Base-by-base conservation (phyloP, 345 rosid species). In the Angophora floribunda region DNA sequence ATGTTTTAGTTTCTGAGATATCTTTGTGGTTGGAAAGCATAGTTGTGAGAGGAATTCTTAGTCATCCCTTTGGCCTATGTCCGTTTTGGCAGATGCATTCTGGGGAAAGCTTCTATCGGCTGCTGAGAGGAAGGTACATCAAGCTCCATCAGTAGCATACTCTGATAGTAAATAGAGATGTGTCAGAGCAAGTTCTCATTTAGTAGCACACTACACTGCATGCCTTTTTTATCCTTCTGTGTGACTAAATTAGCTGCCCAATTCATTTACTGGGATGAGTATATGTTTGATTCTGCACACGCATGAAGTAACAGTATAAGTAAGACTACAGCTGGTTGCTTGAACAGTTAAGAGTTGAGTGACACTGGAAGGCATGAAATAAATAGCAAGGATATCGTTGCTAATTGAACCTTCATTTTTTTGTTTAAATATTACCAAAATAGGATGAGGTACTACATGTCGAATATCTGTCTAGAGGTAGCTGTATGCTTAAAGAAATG, bases 81-180 rank as follows among this genome's bases (percentile, higher is more conserved):
- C 14, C 91, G 87, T 52, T 88, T 75, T 49, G 13, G 88, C 93
- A 96, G 99, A 92, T 93, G 91, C 91, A 86, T 97, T 97, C 80
- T 97, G 99, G 99, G 92, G 93, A 91, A 96, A 96, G 92, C 94
- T 97, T 47, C 95, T 91, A 92, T 51, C 86, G 61, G 93, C 92
- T 87, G 97, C 95, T 82, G 93, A 91, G 79, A 92, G 87, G 88
- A 96, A 96, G 99, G 99, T 96, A 93, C 86, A 70, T 75, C 49
- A 36, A 75, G 84, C 45, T 75, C 28, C 28, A 75, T 75, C 49
- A 10, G 28, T 75, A 75, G 84, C 84, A 19, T 75, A 41, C 49
- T 75, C 84, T 75, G 84, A 41, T 75, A 75, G 13, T 41, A 70
- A 32, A 70, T 9, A 32, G 80, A 70, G 80, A 16, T 32, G 24